Percentiles rank a stretch among this genome's conserved stretches.
These are phyloP conservation scores for Kodamaea sp. DNA, from an alignment of 1,139 yeast genomes.

Conservation along the genomic window DNA sequence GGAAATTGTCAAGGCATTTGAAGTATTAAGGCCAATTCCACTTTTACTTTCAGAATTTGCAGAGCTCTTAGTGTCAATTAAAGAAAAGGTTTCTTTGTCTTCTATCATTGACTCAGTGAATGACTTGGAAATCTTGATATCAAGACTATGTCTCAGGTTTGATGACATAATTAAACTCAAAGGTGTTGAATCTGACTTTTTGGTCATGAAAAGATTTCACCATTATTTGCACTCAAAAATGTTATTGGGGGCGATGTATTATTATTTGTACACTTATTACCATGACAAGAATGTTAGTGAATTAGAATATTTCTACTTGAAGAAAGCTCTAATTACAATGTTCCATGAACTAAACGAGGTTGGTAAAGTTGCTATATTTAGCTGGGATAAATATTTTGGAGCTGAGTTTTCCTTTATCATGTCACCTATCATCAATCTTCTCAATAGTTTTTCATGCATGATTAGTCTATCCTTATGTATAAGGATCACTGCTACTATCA, in stretches of 20 bases:
- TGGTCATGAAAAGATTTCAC: constrained; percentile 6
- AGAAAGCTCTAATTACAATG: constrained; percentile 20
- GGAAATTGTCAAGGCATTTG: constrained; percentile 17
- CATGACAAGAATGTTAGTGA: constrained; percentile 21
- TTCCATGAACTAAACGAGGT: constrained; percentile 21
- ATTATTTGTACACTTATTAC: constrained; percentile 26
- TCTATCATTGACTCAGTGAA: constrained; percentile 12
- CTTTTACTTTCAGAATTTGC: constrained; percentile 4
- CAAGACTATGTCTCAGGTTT: constrained; percentile 12
- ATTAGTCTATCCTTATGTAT: constrained; percentile 10
- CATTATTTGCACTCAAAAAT: constrained; percentile 16
- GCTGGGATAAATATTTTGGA: constrained; percentile 9
- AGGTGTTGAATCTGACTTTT: constrained; percentile 2
- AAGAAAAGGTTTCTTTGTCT: constrained; percentile 12
- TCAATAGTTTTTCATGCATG: constrained; percentile 13
- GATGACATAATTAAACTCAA: constrained; percentile 4
- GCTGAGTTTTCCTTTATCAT: constrained; percentile 13
- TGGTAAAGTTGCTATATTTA: constrained; percentile 5
- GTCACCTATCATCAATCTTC: constrained; percentile 12
- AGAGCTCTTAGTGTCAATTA: constrained; percentile 12
- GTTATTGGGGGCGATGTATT: constrained; percentile 23
- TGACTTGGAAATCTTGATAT: constrained; percentile 14
- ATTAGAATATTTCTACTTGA: constrained; percentile 26
- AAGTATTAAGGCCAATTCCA: constrained; percentile 12
- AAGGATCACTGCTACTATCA: constrained; percentile 10